Percentiles rank a stretch among this genome's conserved stretches.
Conservation (phyloP, 139 green algal genomes). For the Coccomyxa sp. region DNA sequence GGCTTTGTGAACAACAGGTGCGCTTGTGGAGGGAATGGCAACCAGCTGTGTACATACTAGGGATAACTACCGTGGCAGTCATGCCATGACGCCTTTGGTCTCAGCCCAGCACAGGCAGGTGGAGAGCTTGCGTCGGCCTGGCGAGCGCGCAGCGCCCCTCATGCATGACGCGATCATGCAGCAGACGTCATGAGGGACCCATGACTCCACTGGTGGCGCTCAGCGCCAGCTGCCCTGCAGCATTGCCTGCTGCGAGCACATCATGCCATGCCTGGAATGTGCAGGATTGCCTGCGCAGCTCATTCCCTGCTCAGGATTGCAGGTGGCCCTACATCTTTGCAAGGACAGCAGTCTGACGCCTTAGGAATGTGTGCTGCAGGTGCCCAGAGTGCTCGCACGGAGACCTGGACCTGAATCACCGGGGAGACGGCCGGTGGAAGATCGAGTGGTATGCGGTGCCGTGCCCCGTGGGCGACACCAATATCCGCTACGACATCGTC, state of each 20-base stretch:
- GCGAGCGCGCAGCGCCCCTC: no score
- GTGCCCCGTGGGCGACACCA: slow-evolving; percentile 25
- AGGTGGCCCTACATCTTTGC: background rate
- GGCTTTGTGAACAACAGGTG: slow-evolving; percentile 12
- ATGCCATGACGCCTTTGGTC: no score
- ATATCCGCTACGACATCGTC: slow-evolving; percentile 15
- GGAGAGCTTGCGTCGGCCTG: no score
- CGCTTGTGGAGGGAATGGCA: background rate
- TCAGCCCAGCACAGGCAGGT: no score
- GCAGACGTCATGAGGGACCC: no score
- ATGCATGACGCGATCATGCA: no score
- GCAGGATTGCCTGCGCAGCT: background rate
- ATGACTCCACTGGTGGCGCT: no score
- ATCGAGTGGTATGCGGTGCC: slow-evolving; percentile 26
- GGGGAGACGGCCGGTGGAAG: slow-evolving; percentile 23
- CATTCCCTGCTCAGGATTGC: background rate
- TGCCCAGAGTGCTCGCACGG: slow-evolving; percentile 23
- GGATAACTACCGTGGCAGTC: no score
- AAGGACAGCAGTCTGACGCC: background rate
- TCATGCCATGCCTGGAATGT: background rate
- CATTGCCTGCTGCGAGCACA: background rate
- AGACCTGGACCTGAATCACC: slow-evolving; percentile 13
- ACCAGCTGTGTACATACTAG: background rate
- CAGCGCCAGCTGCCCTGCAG: no score
- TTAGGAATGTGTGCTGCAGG: background rate